Evolutionary conservation across 306 rosid species (phyloP).

Genomic region (Vigna reflexopilosa): DNA sequence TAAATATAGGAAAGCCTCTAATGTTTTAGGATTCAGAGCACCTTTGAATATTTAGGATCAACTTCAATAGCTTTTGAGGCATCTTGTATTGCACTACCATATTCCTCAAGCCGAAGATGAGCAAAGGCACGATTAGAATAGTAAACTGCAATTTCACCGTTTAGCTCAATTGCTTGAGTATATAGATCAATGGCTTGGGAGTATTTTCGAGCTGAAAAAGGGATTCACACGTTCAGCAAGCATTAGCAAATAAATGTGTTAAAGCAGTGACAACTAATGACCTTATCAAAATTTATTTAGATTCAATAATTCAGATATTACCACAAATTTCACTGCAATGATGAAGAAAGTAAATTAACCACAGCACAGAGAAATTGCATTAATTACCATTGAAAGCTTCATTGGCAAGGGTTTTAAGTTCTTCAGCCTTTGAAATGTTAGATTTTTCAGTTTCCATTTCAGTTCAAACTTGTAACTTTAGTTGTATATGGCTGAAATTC

Average conservation of each 20-base stretch:
- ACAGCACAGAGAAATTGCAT: not conserved
- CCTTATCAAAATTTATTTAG: conserved; percentile 12
- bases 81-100: conserved; percentile 96
- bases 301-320: conserved; percentile 21
- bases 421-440: conserved; percentile 70
- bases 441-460: conserved; percentile 69
- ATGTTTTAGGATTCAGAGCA: conserved; percentile 40
- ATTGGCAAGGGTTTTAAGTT: conserved; percentile 79
- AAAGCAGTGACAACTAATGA: conserved; percentile 3
- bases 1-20: conserved; percentile 24
- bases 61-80: conserved; percentile 90
- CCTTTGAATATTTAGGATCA: conserved; percentile 96
- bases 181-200: conserved; percentile 86
- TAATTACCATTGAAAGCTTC: conserved; percentile 80
- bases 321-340: conserved; percentile 17
- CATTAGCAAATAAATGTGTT: conserved; percentile 7
- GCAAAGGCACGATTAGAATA: conserved; percentile 97
- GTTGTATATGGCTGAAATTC: conserved; percentile 41
- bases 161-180: conserved; percentile 80
- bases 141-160: conserved; percentile 85
- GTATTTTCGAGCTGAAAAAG: conserved; percentile 81
- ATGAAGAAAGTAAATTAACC: conserved; percentile 28
- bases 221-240: conserved; percentile 48
- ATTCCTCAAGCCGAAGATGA: conserved; percentile 91
- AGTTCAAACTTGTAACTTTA: conserved; percentile 48